A percentile compares a stretch with the other conserved stretches of the same genome.
Evolutionary conservation across 495 filamentous ascomycete species (phyloP).

Genomic region (Penicillium atrosanguineum): DNA sequence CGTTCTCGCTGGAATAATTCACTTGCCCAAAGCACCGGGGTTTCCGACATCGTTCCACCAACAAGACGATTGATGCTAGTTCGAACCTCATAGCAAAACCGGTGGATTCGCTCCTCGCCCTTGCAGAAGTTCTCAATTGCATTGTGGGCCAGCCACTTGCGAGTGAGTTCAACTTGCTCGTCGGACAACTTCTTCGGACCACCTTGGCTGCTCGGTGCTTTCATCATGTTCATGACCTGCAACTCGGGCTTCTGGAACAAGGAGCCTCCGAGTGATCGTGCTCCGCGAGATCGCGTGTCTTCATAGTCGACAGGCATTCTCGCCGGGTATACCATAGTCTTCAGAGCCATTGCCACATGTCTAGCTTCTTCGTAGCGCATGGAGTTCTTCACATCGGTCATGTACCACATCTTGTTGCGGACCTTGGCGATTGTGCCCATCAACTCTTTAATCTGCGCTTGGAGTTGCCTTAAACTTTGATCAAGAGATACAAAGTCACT

Average conservation of each 20-base stretch:
- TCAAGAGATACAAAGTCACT: conserved; percentile 37
- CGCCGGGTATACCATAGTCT: conserved; percentile 73
- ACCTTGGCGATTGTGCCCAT: conserved; percentile 37
- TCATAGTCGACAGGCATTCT: conserved; percentile 40
- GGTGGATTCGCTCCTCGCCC: conserved; percentile 92
- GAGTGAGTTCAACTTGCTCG: conserved; percentile 85
- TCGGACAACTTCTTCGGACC: conserved; percentile 95
- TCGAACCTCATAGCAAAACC: conserved; percentile 89
- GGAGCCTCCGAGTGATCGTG: conserved; percentile 50
- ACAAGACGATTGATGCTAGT: conserved; percentile 83
- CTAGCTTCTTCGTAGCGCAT: conserved; percentile 85
- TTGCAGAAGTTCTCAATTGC: conserved; percentile 91
- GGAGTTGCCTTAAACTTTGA: conserved; percentile 36
- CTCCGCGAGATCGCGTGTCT: conserved; percentile 51
- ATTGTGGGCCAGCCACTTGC: conserved; percentile 77
- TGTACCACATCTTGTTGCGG: conserved; percentile 98
- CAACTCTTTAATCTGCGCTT: conserved; percentile 33
- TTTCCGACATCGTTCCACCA: conserved; percentile 80
- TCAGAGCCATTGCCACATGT: conserved; percentile 81
- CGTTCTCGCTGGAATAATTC: conserved; percentile 82
- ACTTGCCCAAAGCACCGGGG: conserved; percentile 89
- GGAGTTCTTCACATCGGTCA: conserved; percentile 92
- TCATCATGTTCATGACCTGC: conserved; percentile 84
- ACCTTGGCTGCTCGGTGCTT: conserved; percentile 77
- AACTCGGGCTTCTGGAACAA: conserved; percentile 81